A percentile compares a stretch with the other conserved stretches of the same genome.
Conservation (phyloP, 106 monocot genomes). For the Dendrobium chrysotoxum region DNA sequence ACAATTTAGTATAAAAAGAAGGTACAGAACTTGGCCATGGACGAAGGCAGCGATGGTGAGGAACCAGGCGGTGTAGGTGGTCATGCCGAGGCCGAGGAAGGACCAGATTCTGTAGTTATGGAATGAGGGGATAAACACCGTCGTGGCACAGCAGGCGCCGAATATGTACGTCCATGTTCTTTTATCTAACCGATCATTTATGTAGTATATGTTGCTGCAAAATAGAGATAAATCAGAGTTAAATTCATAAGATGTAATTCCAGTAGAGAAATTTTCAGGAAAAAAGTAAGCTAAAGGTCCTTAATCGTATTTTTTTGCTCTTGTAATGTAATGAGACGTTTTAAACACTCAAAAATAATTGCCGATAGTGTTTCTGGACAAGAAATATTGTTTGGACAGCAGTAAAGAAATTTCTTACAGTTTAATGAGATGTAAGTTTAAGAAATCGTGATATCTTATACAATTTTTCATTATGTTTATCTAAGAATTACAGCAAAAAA, state of each 20-base stretch:
- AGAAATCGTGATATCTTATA: too few species aligned
- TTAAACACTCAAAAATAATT: too few species aligned
- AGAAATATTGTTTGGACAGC: too few species aligned
- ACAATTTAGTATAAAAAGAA: neutral
- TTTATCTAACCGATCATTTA: constrained; percentile 22
- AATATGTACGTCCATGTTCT: constrained; percentile 30
- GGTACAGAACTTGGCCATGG: constrained; percentile 41
- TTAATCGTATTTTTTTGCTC: too few species aligned
- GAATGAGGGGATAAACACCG: constrained; percentile 21
- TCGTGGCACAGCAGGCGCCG: constrained; percentile 21
- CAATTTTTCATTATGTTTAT: too few species aligned
- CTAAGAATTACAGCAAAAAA: neutral
- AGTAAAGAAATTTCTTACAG: too few species aligned
- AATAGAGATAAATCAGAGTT: neutral
- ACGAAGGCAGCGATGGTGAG: constrained; percentile 53
- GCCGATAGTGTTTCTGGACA: too few species aligned
- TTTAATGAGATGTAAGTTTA: too few species aligned
- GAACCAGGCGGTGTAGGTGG: constrained; percentile 73
- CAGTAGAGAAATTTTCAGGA: neutral
- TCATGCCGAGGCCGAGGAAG: constrained; percentile 63
- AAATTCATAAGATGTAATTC: neutral
- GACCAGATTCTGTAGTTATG: constrained; percentile 42
- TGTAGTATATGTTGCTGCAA: constrained; percentile 22
- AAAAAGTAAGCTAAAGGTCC: too few species aligned
- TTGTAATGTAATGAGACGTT: too few species aligned